These are phyloP conservation scores for Leptodermis oblonga DNA, from an alignment of 257 asterid species.

Conservation along the genomic window DNA sequence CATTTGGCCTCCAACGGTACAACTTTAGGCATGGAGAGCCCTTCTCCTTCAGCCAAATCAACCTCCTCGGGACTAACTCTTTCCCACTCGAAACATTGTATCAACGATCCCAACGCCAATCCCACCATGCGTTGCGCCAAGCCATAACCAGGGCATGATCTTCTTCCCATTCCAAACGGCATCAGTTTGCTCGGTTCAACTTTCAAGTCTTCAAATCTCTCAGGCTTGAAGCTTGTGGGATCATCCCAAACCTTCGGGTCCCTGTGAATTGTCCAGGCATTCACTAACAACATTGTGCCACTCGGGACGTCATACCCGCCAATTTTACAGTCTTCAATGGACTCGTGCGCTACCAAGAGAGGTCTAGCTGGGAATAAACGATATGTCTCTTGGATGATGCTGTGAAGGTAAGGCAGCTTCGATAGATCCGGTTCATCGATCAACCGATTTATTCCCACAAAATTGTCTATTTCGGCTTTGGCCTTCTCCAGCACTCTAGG, in stretches of 20 bases:
- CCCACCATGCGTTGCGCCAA: conserved; percentile 3
- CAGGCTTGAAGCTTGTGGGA: not conserved
- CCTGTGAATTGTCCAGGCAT: not conserved
- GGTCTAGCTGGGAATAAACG: not conserved
- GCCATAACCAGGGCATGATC: not conserved
- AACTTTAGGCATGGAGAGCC: conserved; percentile 5
- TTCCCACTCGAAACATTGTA: conserved; percentile 17
- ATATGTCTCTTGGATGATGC: not conserved
- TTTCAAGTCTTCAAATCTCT: not conserved
- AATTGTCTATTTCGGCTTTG: not conserved
- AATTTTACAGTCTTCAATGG: not conserved
- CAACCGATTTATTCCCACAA: not conserved
- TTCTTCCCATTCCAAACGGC: conserved; percentile 6
- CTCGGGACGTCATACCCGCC: not conserved
- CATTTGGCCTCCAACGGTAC: not conserved
- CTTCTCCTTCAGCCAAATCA: conserved; percentile 4
- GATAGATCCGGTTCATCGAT: not conserved
- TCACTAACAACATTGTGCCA: conserved; percentile 1
- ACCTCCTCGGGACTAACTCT: conserved; percentile 2
- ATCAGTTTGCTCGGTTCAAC: conserved; percentile 7
- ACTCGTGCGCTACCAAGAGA: not conserved
- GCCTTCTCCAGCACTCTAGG: not conserved
- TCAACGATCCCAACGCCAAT: conserved; percentile 9
- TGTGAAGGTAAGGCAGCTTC: not conserved
- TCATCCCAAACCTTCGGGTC: not conserved